Base-by-base conservation (phyloP, 2,329 filamentous ascomycete species). In the Aspergillus quadricinctus region DNA sequence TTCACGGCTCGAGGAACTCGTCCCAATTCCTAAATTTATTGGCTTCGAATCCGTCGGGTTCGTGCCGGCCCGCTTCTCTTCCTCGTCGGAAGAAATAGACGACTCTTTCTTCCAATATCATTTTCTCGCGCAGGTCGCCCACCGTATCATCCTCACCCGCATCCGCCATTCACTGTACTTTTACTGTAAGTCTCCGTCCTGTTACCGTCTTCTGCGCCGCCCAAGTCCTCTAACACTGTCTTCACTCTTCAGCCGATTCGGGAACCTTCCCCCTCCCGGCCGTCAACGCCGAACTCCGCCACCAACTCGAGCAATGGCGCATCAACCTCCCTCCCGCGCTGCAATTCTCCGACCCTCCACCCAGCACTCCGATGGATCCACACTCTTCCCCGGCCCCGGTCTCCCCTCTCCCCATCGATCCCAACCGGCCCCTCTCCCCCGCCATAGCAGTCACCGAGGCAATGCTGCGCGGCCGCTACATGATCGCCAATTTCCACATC, bases 91-190 rank as follows among this genome's bases (percentile, higher is more conserved):
- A 5, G 74, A 80, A 49, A 74, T 80, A 41, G 78, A 81, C 54
- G 80, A 82, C 57, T 77, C 80, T 1, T 80, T 80, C 58, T 83
- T 81, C 67, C 80, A 83, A 64, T 83, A 82, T 56, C 81, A 83
- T 60, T 83, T 83, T 58, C 75, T 83, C 5, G 80, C 80, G 27
- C 81, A 83, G 62, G 80, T 81, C 37, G 80, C 81, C 6, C 80
- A 83, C 63, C 77, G 81, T 48, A 82, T 82, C 56, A 80, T 83
- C 53, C 72, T 83, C 8, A 83, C 79, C 1, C 77, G 81, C 6
- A 77, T 82, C 28, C 77, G 79, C 52, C 77, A 81, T 59, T 80
- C 74, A 49, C 66, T 81, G 35, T 81, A 80, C 62, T 77, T 75
- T 50, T 80, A 80, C 64, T 78, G 76, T 66, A 61, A 55, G 69